These are phyloP conservation scores for Pseudogymnoascus sp. DNA, from an alignment of 2,329 filamentous ascomycete species.

Conservation along the genomic window DNA sequence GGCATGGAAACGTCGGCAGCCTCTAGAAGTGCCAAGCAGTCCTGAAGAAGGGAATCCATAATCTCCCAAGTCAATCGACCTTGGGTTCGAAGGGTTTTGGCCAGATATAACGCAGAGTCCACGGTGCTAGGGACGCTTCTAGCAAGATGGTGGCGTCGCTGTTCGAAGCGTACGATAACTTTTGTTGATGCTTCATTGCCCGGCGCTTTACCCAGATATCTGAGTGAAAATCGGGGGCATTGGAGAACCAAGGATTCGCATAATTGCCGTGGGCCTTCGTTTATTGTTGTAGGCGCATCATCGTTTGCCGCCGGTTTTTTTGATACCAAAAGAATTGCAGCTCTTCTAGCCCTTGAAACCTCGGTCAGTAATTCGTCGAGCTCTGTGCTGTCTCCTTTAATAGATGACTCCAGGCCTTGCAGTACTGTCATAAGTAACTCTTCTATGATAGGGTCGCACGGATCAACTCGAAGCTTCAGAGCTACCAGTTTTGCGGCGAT, in stretches of 20 bases:
- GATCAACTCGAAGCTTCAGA: constrained; percentile 42
- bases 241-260: constrained; percentile 50
- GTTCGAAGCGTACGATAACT: constrained; percentile 53
- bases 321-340: constrained; percentile 42
- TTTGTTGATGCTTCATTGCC: constrained; percentile 45
- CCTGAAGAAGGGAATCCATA: constrained; percentile 50
- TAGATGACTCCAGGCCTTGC: constrained; percentile 47
- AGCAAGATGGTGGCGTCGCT: constrained; percentile 41
- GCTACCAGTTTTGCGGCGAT: constrained; percentile 49
- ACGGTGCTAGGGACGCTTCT: constrained; percentile 49
- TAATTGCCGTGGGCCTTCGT: constrained; percentile 28
- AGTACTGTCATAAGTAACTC: constrained; percentile 41
- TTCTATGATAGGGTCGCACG: constrained; percentile 33
- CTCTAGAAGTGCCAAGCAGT: constrained; percentile 47
- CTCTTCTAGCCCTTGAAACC: constrained; percentile 47
- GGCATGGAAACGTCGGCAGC: constrained; percentile 34
- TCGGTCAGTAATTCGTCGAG: constrained; percentile 54
- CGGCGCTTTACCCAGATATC: constrained; percentile 55
- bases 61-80: constrained; percentile 44
- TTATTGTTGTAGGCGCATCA: background rate
- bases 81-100: constrained; percentile 45
- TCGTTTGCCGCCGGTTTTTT: constrained; percentile 21
- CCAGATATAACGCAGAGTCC: constrained; percentile 52
- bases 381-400: constrained; percentile 52
- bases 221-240: constrained; percentile 51